Conservation (phyloP, 768 basidiomycete species). For the Naganishia onofrii region DNA sequence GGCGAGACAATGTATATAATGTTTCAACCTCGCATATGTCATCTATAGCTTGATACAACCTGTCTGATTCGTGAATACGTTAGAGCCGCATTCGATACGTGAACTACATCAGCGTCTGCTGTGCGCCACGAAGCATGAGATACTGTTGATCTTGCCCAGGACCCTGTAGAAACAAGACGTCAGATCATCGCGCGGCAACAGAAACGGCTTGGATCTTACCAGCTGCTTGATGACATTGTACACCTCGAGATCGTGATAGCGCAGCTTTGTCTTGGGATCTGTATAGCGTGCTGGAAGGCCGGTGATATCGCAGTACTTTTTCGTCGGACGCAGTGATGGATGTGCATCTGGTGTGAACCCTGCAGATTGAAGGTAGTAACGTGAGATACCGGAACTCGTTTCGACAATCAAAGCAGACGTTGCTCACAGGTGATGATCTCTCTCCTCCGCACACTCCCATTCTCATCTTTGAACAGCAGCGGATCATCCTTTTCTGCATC, state of each 20-base stretch:
- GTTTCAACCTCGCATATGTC: not conserved
- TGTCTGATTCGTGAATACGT: not conserved
- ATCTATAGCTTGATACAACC: not conserved
- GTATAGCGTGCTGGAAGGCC: slow-evolving; percentile 53
- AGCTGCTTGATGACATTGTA: slow-evolving; percentile 51
- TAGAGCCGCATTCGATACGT: not conserved
- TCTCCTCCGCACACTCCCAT: slow-evolving; percentile 29
- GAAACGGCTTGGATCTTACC: slow-evolving; percentile 36
- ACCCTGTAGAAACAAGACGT: slow-evolving; percentile 35
- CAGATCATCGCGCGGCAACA: not conserved
- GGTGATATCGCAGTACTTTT: slow-evolving; percentile 57
- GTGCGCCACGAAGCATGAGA: slow-evolving; percentile 44
- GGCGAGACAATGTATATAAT: not conserved
- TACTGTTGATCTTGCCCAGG: slow-evolving; percentile 51
- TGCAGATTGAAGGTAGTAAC: slow-evolving; percentile 12
- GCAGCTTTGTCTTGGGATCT: slow-evolving; percentile 52
- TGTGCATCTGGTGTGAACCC: slow-evolving; percentile 52
- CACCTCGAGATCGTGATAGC: slow-evolving; percentile 54
- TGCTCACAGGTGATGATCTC: slow-evolving; percentile 50
- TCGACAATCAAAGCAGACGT: not conserved
- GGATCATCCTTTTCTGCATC: slow-evolving; percentile 29
- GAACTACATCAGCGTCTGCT: slow-evolving; percentile 28
- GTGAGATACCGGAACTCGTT: not conserved
- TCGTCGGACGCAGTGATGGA: slow-evolving; percentile 52
- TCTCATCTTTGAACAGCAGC: slow-evolving; percentile 12